A percentile compares a stretch with the other conserved stretches of the same genome.
phyloP scores from a whole-genome alignment of 176 grass and related monocot genomes.

The Musa troglodytarum region DNA sequence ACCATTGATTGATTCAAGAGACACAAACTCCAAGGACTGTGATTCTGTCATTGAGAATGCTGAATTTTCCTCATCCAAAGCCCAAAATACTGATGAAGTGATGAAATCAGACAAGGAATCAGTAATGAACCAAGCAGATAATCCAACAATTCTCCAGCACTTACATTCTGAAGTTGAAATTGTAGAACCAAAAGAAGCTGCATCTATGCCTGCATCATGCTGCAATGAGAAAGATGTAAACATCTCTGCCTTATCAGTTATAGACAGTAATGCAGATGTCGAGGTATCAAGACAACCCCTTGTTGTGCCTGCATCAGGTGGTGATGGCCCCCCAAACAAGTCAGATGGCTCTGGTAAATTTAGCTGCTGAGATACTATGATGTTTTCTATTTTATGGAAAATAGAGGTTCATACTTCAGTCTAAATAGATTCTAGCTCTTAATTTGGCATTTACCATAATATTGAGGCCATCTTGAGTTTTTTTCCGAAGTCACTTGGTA shows the following conservation, averaged over 20 bases:
- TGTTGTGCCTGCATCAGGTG: background rate
- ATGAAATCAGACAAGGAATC: conserved; percentile 15
- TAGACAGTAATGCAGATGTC: background rate
- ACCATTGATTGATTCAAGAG: conserved; percentile 20
- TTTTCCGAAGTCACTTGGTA: background rate
- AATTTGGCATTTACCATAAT: background rate
- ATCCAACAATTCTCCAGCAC: background rate
- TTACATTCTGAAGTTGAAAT: background rate
- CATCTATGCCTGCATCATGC: conserved; percentile 2
- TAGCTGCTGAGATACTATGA: background rate
- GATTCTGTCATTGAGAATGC: conserved; percentile 24
- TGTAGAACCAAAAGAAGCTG: background rate
- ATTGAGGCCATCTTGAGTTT: background rate
- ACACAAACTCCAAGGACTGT: conserved; percentile 5
- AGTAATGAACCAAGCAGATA: conserved; percentile 48
- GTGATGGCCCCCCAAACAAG: background rate
- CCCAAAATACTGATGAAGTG: conserved; percentile 18
- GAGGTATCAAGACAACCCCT: background rate
- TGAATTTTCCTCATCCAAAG: conserved; percentile 10
- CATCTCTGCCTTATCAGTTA: background rate
- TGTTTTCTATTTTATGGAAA: background rate
- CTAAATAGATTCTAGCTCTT: background rate
- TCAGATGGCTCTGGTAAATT: background rate
- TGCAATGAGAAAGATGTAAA: background rate
- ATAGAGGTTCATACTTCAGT: background rate